A percentile compares a stretch with the other conserved stretches of the same genome.
Conservation (phyloP, 306 rosid genomes). For the Gynostemma pentaphyllum region DNA sequence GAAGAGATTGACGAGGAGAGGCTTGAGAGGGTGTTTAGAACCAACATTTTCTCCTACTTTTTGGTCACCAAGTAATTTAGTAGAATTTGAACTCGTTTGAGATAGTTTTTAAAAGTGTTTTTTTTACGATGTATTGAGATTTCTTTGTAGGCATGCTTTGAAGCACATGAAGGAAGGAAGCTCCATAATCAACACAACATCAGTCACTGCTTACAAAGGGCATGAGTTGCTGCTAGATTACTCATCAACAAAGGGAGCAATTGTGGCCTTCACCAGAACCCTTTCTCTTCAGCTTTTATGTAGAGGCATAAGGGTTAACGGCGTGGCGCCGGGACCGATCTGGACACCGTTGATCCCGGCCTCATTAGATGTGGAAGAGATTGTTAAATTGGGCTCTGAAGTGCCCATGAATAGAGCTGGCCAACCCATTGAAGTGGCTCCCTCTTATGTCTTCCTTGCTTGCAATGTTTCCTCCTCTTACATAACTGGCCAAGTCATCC, state of each 20-base stretch:
- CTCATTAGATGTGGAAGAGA: constrained; percentile 23
- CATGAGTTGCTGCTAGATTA: constrained; percentile 28
- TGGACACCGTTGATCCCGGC: constrained; percentile 52
- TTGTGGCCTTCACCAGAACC: constrained; percentile 36
- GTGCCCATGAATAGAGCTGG: constrained; percentile 42
- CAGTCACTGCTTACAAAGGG: constrained; percentile 37
- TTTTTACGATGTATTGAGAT: too few species aligned
- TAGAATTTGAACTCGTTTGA: too few species aligned
- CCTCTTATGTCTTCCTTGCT: constrained; percentile 42
- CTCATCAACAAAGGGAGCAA: constrained; percentile 36
- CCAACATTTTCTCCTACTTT: constrained; percentile 52
- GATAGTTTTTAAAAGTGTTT: constrained; percentile 8
- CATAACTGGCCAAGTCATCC: constrained; percentile 19
- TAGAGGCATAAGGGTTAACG: constrained; percentile 50
- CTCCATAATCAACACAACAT: constrained; percentile 41
- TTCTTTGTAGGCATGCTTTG: constrained; percentile 38
- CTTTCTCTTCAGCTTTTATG: constrained; percentile 29
- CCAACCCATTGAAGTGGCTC: constrained; percentile 54
- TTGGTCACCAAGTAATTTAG: too few species aligned
- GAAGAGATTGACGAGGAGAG: constrained; percentile 30
- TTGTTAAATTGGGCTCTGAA: constrained; percentile 25
- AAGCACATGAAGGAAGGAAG: constrained; percentile 56
- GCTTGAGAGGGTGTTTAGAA: constrained; percentile 36
- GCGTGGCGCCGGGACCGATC: constrained; percentile 52
- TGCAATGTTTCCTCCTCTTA: constrained; percentile 37